phyloP scores from a whole-genome alignment of 163 green algal genomes.

The Prototheca wickerhamii region DNA sequence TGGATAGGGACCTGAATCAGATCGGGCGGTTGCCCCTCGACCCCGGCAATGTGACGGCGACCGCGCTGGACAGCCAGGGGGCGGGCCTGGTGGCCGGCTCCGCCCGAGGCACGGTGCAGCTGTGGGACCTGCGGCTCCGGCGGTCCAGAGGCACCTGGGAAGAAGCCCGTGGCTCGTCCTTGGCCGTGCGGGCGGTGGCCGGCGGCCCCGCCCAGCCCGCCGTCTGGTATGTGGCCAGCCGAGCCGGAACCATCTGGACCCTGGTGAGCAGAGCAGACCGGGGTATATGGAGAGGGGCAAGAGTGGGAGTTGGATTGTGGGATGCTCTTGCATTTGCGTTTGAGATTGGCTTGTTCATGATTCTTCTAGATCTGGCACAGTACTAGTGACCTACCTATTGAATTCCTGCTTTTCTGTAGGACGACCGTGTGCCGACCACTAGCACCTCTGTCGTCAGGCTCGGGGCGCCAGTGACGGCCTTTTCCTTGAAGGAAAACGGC shows the following conservation, averaged over 20 bases:
- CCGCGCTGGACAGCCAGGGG: neutral
- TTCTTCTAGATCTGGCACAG: too few species aligned
- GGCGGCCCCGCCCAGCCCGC: neutral
- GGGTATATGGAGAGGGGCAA: neutral
- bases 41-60: neutral
- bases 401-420: conserved; percentile 6
- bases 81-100: neutral
- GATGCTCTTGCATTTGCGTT: neutral
- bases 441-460: neutral
- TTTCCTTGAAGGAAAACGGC: conserved; percentile 19
- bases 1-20: neutral
- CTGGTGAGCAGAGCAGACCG: conserved; percentile 3
- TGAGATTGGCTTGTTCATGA: too few species aligned
- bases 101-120: neutral
- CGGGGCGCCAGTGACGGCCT: conserved; percentile 1
- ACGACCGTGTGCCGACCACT: neutral
- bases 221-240: neutral
- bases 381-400: neutral
- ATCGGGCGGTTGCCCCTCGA: neutral
- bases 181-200: neutral
- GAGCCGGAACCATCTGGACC: neutral
- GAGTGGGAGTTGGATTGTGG: neutral
- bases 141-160: neutral
- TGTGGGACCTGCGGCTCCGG: neutral
- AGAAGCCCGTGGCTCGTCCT: too few species aligned